phyloP scores from a whole-genome alignment of 345 rosid genomes.

The Camelina hispida region DNA sequence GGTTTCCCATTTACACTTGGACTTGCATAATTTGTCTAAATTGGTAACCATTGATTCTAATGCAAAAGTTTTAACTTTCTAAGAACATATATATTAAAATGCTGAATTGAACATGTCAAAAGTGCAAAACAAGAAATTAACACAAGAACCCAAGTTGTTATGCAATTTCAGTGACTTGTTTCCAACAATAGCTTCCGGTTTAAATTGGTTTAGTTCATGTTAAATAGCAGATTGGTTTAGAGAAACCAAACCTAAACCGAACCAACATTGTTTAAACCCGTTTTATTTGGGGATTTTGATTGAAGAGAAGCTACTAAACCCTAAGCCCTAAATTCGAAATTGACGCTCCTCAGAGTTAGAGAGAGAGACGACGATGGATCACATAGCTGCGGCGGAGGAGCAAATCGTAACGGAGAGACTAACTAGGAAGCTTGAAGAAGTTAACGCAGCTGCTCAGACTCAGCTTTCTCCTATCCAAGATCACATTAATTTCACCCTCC shows the following conservation, averaged over 20 bases:
- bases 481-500: slow-evolving; percentile 90
- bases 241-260: background rate
- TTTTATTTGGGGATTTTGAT: background rate
- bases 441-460: slow-evolving; percentile 72
- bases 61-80: slow-evolving; percentile 4
- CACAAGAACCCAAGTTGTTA: too few species aligned
- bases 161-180: too few species aligned
- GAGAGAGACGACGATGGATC: slow-evolving; percentile 58
- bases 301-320: slow-evolving; percentile 30
- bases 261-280: background rate
- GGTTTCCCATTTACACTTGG: slow-evolving; percentile 1
- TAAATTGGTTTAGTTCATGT: background rate
- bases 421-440: slow-evolving; percentile 67
- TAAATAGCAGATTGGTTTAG: background rate
- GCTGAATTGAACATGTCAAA: too few species aligned
- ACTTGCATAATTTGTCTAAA: slow-evolving; percentile 11
- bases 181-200: slow-evolving; percentile 1
- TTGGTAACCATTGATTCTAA: slow-evolving; percentile 7
- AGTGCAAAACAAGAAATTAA: too few species aligned
- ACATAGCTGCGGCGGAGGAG: slow-evolving; percentile 66
- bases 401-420: slow-evolving; percentile 71
- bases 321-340: slow-evolving; percentile 28
- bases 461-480: slow-evolving; percentile 85
- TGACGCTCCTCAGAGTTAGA: background rate
- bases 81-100: too few species aligned